phyloP scores from a whole-genome alignment of 257 asterid genomes.

The Plantago major region DNA sequence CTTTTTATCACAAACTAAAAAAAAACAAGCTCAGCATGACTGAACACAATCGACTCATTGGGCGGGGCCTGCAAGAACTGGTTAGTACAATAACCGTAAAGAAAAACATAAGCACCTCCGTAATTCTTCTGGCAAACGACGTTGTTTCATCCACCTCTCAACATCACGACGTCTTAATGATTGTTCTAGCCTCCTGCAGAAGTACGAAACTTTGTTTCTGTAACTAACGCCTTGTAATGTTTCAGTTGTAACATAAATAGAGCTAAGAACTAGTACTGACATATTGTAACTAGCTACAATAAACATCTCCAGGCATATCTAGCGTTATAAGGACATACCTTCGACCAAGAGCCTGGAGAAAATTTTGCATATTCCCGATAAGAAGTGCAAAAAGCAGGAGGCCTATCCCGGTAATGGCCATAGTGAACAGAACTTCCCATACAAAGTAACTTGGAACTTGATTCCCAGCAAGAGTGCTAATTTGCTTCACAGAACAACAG shows the following conservation, averaged over 20 bases:
- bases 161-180: conserved; percentile 82
- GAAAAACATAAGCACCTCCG: conserved; percentile 42
- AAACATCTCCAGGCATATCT: too few species aligned
- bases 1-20: too few species aligned
- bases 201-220: too few species aligned
- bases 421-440: conserved; percentile 85
- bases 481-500: conserved; percentile 48
- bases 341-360: conserved; percentile 88
- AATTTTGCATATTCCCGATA: conserved; percentile 93
- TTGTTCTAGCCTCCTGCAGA: conserved; percentile 71
- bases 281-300: too few species aligned
- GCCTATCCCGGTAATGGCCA: conserved; percentile 80
- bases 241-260: too few species aligned
- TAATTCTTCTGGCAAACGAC: conserved; percentile 71
- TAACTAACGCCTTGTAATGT: too few species aligned
- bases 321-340: conserved; percentile 33
- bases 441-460: conserved; percentile 73
- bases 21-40: too few species aligned
- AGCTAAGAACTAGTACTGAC: too few species aligned
- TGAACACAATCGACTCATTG: too few species aligned
- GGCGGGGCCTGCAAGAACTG: neutral
- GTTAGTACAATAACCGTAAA: too few species aligned
- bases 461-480: conserved; percentile 92
- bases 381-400: conserved; percentile 85
- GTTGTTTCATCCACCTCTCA: conserved; percentile 96